Base-by-base conservation (phyloP, 148 eudicot genomes). In the Amaranthus hypochondriacus region DNA sequence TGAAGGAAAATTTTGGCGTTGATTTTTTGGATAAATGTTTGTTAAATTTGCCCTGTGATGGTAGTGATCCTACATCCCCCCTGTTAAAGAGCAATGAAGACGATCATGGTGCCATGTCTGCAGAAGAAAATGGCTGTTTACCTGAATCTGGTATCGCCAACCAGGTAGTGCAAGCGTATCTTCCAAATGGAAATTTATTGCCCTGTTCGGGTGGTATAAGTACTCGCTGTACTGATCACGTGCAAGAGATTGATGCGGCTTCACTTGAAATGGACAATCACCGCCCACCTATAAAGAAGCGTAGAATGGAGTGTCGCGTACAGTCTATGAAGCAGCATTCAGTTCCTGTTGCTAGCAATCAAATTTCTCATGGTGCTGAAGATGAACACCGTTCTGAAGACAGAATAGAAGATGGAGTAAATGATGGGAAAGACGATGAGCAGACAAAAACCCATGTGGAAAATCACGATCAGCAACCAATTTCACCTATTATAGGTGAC, bases 1-100 rank as follows among this genome's bases (percentile, higher is more conserved):
- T 88, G 75, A 85, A 75, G 73, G 83, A 83, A 69, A 68, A 62
- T 58, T 79, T 86, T 79, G 83, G 87, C 66, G 58, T 89, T 79
- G 72, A 64, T 65, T 58, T 77, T 64, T 54, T 21, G 48, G 76
- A 79, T 70, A 65, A 71, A 50, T 55, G 64, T 58, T 77, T 58
- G 49, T 7, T 61, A 52, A 56, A 54, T 66, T 56, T 66, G 14
- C 62, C 69, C 14, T 70, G 58, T 47, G 78, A 70, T 62, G 77
- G 39, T 28, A 28, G 2, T 28, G 39, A 28, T 28, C 39, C 39
- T 28, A 2, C 39, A 28, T 28, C 39, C 39, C 1, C 39, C 39
- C 39, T 28, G 39, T 28, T 28, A 28, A 28, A 2, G 39, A 28
- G 39, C 39, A 28, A 28, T 28, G 39, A 28, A 28, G 39, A 28